Base-by-base conservation (phyloP, 306 rosid genomes). In the Begonia loranthoides region DNA sequence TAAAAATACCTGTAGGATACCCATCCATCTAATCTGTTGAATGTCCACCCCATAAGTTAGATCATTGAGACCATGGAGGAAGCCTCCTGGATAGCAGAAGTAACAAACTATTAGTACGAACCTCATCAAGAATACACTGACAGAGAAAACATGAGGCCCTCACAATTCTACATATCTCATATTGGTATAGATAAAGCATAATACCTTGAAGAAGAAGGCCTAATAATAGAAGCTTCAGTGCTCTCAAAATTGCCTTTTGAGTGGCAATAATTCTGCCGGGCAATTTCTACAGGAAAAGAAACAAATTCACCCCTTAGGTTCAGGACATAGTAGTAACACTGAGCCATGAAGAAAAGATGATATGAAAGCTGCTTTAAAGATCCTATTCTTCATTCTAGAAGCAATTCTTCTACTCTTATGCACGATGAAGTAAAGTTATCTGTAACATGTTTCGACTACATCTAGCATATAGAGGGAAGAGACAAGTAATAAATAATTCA, bases 151-250 rank as follows among this genome's bases (percentile, higher is more conserved):
- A n/a, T n/a, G n/a, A n/a, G n/a, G n/a, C n/a, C n/a, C n/a, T n/a
- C n/a, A n/a, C n/a, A n/a, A n/a, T n/a, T n/a, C n/a, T n/a, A n/a
- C n/a, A n/a, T n/a, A n/a, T n/a, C n/a, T n/a, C n/a, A n/a, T n/a
- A n/a, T n/a, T n/a, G n/a, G n/a, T n/a, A n/a, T n/a, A n/a, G 28
- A 17, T 59, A 48, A 47, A 60, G 63, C 41, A 12, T 40, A 15
- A 15, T 52, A 87, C 96, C 95, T 92, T 92, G 96, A 75, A 92
- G 87, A 62, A 92, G 70, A 58, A 92, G 65, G 72, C 99, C 99
- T 54, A 86, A 49, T n/a, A 65, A 66, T 4, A 92, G 74, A 73
- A 92, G 99, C 71, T 86, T 92, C 59, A 76, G 50, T 1, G 89
- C 73, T 40, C 99, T 68, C 48, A 75, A 57, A 60, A 67, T 13